These are phyloP conservation scores for Ustilago nuda DNA, from an alignment of 1,284 basidiomycete species.

Conservation along the genomic window DNA sequence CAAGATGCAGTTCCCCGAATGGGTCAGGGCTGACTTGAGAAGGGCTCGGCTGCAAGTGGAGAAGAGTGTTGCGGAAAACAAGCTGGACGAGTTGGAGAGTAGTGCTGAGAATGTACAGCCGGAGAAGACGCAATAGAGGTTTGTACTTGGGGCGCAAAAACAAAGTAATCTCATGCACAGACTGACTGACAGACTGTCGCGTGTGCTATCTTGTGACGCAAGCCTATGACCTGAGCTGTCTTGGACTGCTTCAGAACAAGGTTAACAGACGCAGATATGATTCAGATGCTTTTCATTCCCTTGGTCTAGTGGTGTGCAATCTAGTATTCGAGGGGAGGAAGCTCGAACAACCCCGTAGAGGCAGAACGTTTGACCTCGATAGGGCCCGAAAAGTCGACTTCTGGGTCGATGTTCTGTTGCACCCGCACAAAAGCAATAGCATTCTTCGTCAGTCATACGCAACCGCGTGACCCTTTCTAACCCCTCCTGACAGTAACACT, in stretches of 20 bases:
- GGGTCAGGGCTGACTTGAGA: conserved; percentile 44
- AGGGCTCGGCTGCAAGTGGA: conserved; percentile 49
- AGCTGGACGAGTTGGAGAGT: conserved; percentile 46
- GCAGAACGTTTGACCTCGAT: conserved; percentile 43
- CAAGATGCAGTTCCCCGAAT: conserved; percentile 48
- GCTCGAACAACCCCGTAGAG: conserved; percentile 32
- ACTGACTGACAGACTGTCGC: background rate
- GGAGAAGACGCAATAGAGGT: conserved; percentile 25
- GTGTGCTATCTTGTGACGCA: background rate
- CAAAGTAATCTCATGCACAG: background rate
- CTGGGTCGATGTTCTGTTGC: conserved; percentile 41
- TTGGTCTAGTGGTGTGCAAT: background rate
- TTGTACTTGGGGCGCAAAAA: background rate
- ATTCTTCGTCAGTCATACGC: background rate
- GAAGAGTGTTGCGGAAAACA: conserved; percentile 36
- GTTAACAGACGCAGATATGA: background rate
- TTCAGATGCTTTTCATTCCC: too few relatives aligned
- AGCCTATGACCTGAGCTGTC: too few relatives aligned
- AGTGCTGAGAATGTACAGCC: conserved; percentile 27
- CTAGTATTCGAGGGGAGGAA: conserved; percentile 32
- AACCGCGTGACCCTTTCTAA: too few relatives aligned
- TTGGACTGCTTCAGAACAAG: background rate
- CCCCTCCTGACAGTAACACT: conserved; percentile 7
- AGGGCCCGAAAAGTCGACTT: conserved; percentile 40
- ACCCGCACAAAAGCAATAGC: background rate